Percentiles rank a stretch among this genome's conserved stretches.
Conservation (phyloP, 208 protist genomes). For the Zelonia costaricensis region DNA sequence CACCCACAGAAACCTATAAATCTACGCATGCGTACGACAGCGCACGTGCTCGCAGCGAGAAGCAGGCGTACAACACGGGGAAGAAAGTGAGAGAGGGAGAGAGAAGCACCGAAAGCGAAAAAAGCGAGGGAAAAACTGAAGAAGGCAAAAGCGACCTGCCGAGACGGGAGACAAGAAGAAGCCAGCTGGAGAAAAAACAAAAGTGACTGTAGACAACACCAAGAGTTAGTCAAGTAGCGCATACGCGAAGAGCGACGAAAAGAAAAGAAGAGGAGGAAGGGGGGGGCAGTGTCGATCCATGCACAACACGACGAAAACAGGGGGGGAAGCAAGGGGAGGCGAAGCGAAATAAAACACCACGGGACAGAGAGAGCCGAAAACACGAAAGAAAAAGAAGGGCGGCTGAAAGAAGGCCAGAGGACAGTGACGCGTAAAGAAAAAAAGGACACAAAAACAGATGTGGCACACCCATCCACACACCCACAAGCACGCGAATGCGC, state of each 20-base stretch:
- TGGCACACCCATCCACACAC: too few relatives aligned
- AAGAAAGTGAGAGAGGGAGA: background rate
- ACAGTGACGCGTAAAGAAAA: too few relatives aligned
- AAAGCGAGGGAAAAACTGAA: background rate
- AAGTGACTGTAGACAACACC: background rate
- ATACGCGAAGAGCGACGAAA: background rate
- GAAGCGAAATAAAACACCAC: background rate
- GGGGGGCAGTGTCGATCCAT: background rate
- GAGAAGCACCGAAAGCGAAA: background rate
- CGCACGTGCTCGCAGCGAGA: too few relatives aligned
- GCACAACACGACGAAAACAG: background rate
- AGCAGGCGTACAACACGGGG: too few relatives aligned
- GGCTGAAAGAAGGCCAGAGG: too few relatives aligned
- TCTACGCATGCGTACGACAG: too few relatives aligned
- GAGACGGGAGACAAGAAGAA: background rate
- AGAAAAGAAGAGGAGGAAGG: background rate
- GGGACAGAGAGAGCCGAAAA: background rate
- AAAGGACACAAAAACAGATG: too few relatives aligned
- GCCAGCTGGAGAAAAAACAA: background rate
- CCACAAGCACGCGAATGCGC: background rate
- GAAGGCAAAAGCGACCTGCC: background rate
- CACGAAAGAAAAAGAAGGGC: background rate
- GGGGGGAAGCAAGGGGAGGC: background rate
- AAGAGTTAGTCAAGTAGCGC: background rate
- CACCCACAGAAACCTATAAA: too few relatives aligned